Evolutionary conservation across 73 alveolate genomes (phyloP).

Genomic region (Tetrahymena borealis): DNA sequence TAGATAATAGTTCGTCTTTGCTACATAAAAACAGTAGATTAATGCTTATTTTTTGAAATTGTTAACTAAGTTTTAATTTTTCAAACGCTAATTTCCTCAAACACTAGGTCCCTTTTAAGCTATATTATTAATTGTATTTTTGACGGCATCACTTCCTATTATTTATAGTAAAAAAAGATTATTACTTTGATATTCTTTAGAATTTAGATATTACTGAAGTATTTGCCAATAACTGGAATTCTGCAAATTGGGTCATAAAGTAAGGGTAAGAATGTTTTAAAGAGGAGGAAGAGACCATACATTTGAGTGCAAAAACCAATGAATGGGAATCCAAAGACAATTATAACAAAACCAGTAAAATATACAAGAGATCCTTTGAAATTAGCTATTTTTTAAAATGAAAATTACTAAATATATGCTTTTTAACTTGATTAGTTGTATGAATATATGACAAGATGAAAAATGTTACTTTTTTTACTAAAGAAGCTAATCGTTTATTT

Average conservation of each 20-base stretch:
- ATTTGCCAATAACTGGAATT: conserved; percentile 30
- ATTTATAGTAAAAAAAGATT: not conserved
- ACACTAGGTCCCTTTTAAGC: conserved; percentile 1
- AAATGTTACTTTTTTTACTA: not conserved
- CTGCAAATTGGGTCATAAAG: conserved; percentile 35
- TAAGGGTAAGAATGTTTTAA: conserved; percentile 36
- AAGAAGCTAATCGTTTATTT: not conserved
- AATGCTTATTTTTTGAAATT: not conserved
- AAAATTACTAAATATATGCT: too few relatives aligned
- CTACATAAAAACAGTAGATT: not conserved
- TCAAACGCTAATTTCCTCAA: not conserved
- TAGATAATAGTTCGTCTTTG: too few relatives aligned
- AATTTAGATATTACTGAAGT: conserved; percentile 2
- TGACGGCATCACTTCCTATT: not conserved
- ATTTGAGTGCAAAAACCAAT: conserved; percentile 29
- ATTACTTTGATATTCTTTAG: not conserved
- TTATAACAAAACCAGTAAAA: not conserved
- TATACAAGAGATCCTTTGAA: not conserved
- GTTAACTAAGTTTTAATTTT: too few relatives aligned
- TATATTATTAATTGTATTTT: not conserved
- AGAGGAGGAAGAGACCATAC: conserved; percentile 32
- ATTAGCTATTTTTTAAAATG: not conserved
- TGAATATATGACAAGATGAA: too few relatives aligned
- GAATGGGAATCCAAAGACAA: conserved; percentile 5
- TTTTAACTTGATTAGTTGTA: too few relatives aligned